A percentile compares a stretch with the other conserved stretches of the same genome.
Conservation (phyloP, 108 stramenopile genomes). For the Nitzschia inconspicua region DNA sequence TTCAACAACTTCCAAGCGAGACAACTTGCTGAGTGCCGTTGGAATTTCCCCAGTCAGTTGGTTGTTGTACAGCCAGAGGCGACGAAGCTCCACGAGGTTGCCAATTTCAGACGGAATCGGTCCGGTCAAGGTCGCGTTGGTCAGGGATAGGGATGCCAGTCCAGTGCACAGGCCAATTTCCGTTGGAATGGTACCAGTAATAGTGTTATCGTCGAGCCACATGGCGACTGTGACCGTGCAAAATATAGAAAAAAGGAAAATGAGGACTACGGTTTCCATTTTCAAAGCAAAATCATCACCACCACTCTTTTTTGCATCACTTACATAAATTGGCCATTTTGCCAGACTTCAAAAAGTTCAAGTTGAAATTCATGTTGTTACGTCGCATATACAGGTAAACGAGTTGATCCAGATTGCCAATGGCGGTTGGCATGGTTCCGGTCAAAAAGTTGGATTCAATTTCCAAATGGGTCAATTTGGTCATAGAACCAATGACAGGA, state of each 20-base stretch:
- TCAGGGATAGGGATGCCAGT: conserved; percentile 43
- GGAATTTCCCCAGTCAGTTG: conserved; percentile 49
- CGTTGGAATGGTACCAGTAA: conserved; percentile 45
- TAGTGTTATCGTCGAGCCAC: conserved; percentile 47
- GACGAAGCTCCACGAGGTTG: conserved; percentile 24
- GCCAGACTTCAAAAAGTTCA: conserved; percentile 29
- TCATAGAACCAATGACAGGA: conserved; percentile 24
- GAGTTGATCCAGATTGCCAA: conserved; percentile 32
- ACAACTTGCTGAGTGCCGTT: conserved; percentile 35
- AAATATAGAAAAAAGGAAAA: conserved; percentile 6
- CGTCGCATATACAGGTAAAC: conserved; percentile 51
- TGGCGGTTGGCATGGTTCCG: conserved; percentile 33
- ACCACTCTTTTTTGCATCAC: conserved; percentile 4
- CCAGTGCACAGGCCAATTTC: conserved; percentile 28
- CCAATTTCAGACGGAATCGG: conserved; percentile 47
- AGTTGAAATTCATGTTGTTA: conserved; percentile 33
- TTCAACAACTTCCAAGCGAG: conserved; percentile 47
- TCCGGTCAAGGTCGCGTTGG: conserved; percentile 37
- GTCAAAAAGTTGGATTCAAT: conserved; percentile 48
- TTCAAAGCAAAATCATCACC: background rate
- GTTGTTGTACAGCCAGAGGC: conserved; percentile 54
- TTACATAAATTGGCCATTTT: conserved; percentile 37
- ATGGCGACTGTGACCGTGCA: conserved; percentile 32
- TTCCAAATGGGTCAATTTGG: conserved; percentile 45
- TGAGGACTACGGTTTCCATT: background rate